These are phyloP conservation scores for Fragilaria crotonensis DNA, from an alignment of 108 stramenopile genomes.

Conservation along the genomic window DNA sequence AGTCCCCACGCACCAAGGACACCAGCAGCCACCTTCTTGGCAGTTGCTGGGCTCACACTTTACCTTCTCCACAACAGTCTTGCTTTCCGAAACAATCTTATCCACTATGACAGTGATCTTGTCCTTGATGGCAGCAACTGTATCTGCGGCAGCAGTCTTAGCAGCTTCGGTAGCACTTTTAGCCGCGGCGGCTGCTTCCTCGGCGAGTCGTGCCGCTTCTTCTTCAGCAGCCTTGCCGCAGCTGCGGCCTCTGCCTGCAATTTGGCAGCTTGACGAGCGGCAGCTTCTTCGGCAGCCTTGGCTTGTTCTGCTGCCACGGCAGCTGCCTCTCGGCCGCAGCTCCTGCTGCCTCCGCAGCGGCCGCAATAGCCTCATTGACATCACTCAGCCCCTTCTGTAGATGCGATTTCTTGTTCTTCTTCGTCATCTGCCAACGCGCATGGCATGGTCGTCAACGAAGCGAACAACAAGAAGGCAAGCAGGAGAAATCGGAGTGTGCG, in stretches of 20 bases:
- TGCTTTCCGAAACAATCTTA: constrained; percentile 9
- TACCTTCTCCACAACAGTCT: constrained; percentile 17
- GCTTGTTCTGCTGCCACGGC: background rate
- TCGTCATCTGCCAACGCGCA: no score
- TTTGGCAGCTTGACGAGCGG: background rate
- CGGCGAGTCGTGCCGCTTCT: background rate
- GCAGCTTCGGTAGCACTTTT: background rate
- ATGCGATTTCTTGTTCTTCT: no score
- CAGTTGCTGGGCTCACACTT: constrained; percentile 31
- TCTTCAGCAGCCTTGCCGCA: background rate
- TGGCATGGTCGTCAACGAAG: no score
- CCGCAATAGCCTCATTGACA: no score
- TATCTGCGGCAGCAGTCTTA: background rate
- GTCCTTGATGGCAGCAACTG: background rate
- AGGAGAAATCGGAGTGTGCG: no score
- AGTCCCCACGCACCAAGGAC: constrained; percentile 49
- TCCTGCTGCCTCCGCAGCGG: background rate
- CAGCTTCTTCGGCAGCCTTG: background rate
- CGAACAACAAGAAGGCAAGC: no score
- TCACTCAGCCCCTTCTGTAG: no score
- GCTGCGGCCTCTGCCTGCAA: background rate
- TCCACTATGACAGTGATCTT: background rate
- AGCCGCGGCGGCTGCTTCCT: background rate
- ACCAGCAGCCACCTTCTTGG: constrained; percentile 48
- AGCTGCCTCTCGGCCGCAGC: background rate